phyloP scores from a whole-genome alignment of 1,284 basidiomycete species.

The Moesziomyces globuligerus region DNA sequence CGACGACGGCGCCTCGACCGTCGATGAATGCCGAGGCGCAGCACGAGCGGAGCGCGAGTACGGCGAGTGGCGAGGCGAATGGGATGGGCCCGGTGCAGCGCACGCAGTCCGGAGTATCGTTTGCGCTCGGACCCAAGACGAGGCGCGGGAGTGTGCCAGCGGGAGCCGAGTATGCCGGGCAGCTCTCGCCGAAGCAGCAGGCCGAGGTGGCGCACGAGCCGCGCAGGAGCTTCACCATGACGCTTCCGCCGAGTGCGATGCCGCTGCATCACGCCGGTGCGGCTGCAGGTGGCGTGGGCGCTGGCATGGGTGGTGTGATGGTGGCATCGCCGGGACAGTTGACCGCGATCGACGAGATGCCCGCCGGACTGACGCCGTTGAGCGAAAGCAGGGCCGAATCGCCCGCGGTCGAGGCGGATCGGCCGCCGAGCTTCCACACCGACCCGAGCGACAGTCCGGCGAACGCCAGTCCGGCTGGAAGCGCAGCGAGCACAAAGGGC shows the following conservation, averaged over 20 bases:
- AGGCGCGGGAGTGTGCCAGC: conserved; percentile 31
- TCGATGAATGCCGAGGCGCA: conserved; percentile 15
- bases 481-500: conserved; percentile 10
- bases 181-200: conserved; percentile 16
- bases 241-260: conserved; percentile 29
- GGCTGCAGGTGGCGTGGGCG: too few relatives aligned
- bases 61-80: conserved; percentile 1
- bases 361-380: conserved; percentile 13
- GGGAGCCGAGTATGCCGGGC: conserved; percentile 3
- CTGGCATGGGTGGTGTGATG: conserved; percentile 9
- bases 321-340: conserved; percentile 23
- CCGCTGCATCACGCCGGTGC: conserved; percentile 24
- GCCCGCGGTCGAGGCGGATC: not conserved
- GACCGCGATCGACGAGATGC: conserved; percentile 46
- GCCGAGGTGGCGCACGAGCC: conserved; percentile 19
- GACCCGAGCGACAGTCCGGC: conserved; percentile 1
- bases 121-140: conserved; percentile 14
- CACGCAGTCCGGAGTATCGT: conserved; percentile 32
- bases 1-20: conserved; percentile 1
- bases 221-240: conserved; percentile 26
- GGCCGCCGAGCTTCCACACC: conserved; percentile 18
- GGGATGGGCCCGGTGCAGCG: conserved; percentile 17
- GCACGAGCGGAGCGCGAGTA: conserved; percentile 18
- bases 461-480: too few relatives aligned
- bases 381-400: conserved; percentile 28